Base-by-base conservation (phyloP, 441 rosid genomes). In the Euphorbia celastroides region DNA sequence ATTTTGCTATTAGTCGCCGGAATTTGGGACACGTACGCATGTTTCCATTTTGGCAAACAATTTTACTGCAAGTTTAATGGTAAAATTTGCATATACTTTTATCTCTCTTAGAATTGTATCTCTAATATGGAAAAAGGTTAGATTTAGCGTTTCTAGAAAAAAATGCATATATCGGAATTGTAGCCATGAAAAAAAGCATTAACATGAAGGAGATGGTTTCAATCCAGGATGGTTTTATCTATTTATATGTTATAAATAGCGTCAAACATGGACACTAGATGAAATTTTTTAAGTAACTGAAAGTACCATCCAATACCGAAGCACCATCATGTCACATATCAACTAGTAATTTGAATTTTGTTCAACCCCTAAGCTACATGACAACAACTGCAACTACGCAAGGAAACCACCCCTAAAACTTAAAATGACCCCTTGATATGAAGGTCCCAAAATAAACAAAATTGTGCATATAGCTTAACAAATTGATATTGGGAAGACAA, bases 381-480 rank as follows among this genome's bases (percentile, higher is more conserved):
- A 16, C n/a, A n/a, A 5, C 13, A 44, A 12, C 6, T 14, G 28
- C 57, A 64, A n/a, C n/a, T n/a, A n/a, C n/a, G n/a, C 32, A 22
- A 64, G 51, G 64, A 36, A 22, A 11, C 5, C 1, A 17, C 0
- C 62, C 68, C 62, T 48, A 70, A 54, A 17, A 57, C 57, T 12
- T 31, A 28, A 30, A 56, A 30, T 44, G 46, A n/a, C 63, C 2
- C 51, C 34, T 38, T 48, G 34, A 13, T n/a, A 20, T 58, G 28
- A 34, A 27, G 36, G 25, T 34, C 36, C 20, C 30, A 31, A 28
- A 42, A 23, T 58, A 58, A 67, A 27, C 72, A n/a, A 68, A 69
- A 69, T 69, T 69, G 52, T 6, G 5, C 13, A 17, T 12, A 68
- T 38, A 38, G 27, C 30, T 12, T 26, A 11, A 41, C 27, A 56